Conservation (phyloP, 78 protist genomes). For the Anaeramoeba flamelloides region DNA sequence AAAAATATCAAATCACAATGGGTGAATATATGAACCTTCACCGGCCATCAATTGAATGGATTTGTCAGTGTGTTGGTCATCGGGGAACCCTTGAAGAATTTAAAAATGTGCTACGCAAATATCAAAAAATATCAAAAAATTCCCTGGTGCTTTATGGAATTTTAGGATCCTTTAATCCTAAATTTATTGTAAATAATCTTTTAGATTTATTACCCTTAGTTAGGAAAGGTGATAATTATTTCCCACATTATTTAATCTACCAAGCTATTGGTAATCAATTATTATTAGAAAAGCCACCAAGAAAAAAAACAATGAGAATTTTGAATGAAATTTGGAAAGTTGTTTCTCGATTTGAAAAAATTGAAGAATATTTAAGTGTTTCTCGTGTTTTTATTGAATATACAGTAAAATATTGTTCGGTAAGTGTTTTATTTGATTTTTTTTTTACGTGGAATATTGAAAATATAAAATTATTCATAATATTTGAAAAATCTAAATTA, state of each 20-base stretch:
- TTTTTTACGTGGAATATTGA: too few relatives aligned
- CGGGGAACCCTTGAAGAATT: too few relatives aligned
- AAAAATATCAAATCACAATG: too few relatives aligned
- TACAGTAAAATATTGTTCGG: constrained; percentile 46
- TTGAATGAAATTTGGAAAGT: constrained; percentile 53
- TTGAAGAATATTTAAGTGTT: constrained; percentile 32
- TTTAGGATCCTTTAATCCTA: constrained; percentile 32
- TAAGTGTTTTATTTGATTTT: constrained; percentile 13
- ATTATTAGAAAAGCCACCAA: constrained; percentile 32
- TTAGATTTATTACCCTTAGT: constrained; percentile 25
- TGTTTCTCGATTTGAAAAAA: constrained; percentile 26
- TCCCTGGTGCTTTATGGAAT: constrained; percentile 36
- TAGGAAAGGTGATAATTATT: constrained; percentile 34
- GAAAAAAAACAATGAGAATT: neutral
- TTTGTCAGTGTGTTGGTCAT: constrained; percentile 34
- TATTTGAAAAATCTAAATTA: constrained; percentile 26
- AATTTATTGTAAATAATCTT: constrained; percentile 25
- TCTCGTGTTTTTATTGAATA: constrained; percentile 57
- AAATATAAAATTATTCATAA: neutral
- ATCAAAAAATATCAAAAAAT: constrained; percentile 12
- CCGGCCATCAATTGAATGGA: constrained; percentile 51
- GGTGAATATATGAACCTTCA: constrained; percentile 43
- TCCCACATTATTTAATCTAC: constrained; percentile 20
- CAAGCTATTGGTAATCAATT: constrained; percentile 45
- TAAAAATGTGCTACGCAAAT: neutral